A percentile compares a stretch with the other conserved stretches of the same genome.
Conservation (phyloP, 169 alveolate species). For the Plasmodium coatneyi region DNA sequence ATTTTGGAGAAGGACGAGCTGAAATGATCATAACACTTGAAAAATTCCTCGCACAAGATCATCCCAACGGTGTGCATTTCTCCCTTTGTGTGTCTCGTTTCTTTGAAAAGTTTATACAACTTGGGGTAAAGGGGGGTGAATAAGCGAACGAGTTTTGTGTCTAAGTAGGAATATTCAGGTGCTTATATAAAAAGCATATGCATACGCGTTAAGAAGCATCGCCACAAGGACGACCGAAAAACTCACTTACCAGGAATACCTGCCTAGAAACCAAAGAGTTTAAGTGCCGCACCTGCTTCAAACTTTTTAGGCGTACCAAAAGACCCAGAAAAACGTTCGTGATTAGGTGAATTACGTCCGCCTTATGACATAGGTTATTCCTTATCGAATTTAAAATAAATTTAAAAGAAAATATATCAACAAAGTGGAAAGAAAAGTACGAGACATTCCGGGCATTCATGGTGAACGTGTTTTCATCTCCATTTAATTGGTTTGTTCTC, state of each 20-base stretch:
- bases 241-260: constrained; percentile 13
- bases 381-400: constrained; percentile 34
- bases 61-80: background rate
- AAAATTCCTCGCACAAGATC: constrained; percentile 33
- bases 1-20: constrained; percentile 17
- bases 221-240: background rate
- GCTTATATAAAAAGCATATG: background rate
- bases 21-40: constrained; percentile 37
- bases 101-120: constrained; percentile 6
- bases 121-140: background rate
- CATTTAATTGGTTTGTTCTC: background rate
- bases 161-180: background rate
- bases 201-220: background rate
- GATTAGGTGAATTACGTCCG: constrained; percentile 20
- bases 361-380: background rate
- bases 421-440: constrained; percentile 61
- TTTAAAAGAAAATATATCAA: constrained; percentile 35
- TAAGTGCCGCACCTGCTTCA: constrained; percentile 3
- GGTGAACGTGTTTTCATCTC: background rate
- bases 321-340: constrained; percentile 25
- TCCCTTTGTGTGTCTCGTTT: background rate
- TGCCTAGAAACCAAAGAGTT: constrained; percentile 21
- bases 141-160: background rate
- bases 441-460: background rate
- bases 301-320: constrained; percentile 10